phyloP scores from a whole-genome alignment of 768 basidiomycete genomes.

The Grammothele lineata region DNA sequence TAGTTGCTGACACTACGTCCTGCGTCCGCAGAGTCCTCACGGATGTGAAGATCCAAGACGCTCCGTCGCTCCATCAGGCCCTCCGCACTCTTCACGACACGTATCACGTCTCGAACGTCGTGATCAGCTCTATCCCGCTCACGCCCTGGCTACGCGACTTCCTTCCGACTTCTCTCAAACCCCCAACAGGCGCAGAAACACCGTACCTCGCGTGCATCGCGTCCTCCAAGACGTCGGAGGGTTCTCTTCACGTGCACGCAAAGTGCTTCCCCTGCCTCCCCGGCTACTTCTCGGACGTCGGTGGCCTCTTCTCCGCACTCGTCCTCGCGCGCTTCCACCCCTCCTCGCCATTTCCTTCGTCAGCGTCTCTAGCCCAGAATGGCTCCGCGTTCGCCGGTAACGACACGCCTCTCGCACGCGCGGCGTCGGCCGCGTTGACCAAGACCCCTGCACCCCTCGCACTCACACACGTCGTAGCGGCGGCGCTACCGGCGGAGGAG shows the following conservation, averaged over 20 bases:
- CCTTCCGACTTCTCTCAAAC: conserved; percentile 45
- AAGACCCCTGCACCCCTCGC: conserved; percentile 72
- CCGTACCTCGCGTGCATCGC: conserved; percentile 79
- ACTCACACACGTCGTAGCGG: conserved; percentile 54
- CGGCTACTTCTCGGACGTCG: conserved; percentile 95
- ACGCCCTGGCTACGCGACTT: conserved; percentile 52
- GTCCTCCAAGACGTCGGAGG: conserved; percentile 30
- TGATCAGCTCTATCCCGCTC: conserved; percentile 87
- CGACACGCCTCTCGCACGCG: conserved; percentile 52
- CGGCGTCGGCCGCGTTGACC: conserved; percentile 63
- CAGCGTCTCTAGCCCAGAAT: conserved; percentile 1
- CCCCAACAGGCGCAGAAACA: conserved; percentile 21
- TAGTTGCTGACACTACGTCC: too few relatives aligned
- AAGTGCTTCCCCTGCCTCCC: conserved; percentile 73
- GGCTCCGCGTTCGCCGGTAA: too few relatives aligned
- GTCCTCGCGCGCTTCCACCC: conserved; percentile 72
- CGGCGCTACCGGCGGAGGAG: conserved; percentile 55
- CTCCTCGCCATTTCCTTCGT: conserved; percentile 5
- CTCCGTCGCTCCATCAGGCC: conserved; percentile 61
- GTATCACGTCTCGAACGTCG: conserved; percentile 78
- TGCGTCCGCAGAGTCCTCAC: conserved; percentile 62
- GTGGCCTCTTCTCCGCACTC: conserved; percentile 93
- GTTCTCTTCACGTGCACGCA: conserved; percentile 62
- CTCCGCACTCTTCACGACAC: conserved; percentile 68
- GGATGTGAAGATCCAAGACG: conserved; percentile 59